Evolutionary conservation across 306 rosid species (phyloP).

Genomic region (Boehmeria nivea): DNA sequence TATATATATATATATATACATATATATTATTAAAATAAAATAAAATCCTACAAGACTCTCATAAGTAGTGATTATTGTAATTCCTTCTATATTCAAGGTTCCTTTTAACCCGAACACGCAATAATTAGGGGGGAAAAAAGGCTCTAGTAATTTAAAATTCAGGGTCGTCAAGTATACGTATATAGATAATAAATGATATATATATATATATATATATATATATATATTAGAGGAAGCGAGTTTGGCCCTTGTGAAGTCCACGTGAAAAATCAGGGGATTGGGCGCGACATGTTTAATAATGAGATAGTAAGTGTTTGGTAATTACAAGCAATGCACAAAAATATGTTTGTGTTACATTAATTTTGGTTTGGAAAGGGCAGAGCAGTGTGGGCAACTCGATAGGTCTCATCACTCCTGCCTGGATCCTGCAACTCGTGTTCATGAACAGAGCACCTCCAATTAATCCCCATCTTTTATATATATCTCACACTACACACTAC

Average conservation of each 20-base stretch:
- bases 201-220: background rate
- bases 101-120: too few relatives aligned
- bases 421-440: constrained; percentile 10
- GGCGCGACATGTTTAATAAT: constrained; percentile 8
- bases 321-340: background rate
- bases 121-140: too few relatives aligned
- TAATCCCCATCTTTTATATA: too few relatives aligned
- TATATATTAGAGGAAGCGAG: background rate
- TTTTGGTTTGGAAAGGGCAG: background rate
- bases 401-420: constrained; percentile 13
- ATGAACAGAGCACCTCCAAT: too few relatives aligned
- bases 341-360: background rate
- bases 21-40: background rate
- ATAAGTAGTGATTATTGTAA: too few relatives aligned
- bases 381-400: constrained; percentile 3
- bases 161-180: too few relatives aligned
- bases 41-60: too few relatives aligned
- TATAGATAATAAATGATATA: too few relatives aligned
- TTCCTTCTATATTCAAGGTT: too few relatives aligned
- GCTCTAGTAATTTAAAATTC: too few relatives aligned
- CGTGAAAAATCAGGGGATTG: constrained; percentile 12
- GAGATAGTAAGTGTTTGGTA: background rate
- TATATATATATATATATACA: background rate
- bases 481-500: too few relatives aligned
- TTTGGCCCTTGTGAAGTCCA: constrained; percentile 19